Base-by-base conservation (phyloP, 345 rosid species). In the Aquilaria yunnanensis region DNA sequence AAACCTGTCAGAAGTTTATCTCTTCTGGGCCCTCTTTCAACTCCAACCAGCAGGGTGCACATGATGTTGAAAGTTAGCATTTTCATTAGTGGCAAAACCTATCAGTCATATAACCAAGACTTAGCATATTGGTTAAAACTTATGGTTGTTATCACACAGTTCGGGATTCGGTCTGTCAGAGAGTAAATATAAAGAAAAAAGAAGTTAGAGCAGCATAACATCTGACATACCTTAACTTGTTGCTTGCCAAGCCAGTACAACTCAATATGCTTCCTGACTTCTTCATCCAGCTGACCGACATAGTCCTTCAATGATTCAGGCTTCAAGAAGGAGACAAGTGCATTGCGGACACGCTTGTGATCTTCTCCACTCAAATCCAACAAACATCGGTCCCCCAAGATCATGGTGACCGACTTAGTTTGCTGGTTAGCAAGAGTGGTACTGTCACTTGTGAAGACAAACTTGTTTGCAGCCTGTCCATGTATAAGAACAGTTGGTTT, bases 251-350 rank as follows among this genome's bases (percentile, higher is more conserved):
- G 51, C 85, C 86, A 77, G 3, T 79, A 70, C 60, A 54, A 54
- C 66, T 76, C 47, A 10, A 86, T 67, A 56, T 81, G 85, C 67
- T 58, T 12, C 76, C 74, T 76, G 34, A 86, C 74, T 68, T 76
- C 85, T 65, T 46, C 69, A 30, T 83, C 85, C 59, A 86, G 81
- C 69, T 76, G 76, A 23, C 75, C 82, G 14, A 83, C 62, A 4
- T 80, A 80, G 41, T 70, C 69, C 67, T 68, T 81, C 74, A 92
- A 66, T 2, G 96, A 85, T 59, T 83, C 87, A 7, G 87, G 85
- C 66, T 68, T 78, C 74, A 81, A 33, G 66, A 86, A 83, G 0
- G 75, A 71, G 23, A 76, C 29, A 1, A 83, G 63, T 2, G 85
- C 84, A 4, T 47, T 68, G 59, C 86, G 78, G 0, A 81, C 72